These are phyloP conservation scores for Graphilbum ipis-grandicollis DNA, from an alignment of 2,329 filamentous ascomycete genomes.

Conservation along the genomic window DNA sequence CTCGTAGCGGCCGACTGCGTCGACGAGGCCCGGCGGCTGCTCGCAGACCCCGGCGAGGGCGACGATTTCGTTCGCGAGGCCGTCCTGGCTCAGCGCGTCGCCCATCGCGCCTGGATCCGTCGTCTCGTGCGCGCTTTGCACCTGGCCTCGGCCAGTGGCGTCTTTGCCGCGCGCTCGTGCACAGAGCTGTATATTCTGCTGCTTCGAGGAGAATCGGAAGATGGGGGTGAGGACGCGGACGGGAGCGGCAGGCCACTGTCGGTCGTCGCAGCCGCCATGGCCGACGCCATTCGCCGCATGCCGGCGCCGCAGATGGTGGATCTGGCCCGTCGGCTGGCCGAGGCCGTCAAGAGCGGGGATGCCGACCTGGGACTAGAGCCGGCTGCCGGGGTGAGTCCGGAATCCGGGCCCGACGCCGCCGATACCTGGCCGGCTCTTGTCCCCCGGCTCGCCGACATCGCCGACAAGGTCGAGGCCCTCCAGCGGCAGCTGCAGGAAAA, in stretches of 20 bases:
- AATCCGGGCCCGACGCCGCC: no score
- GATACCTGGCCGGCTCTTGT: constrained; percentile 10
- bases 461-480: constrained; percentile 29
- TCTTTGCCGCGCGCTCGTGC: constrained; percentile 18
- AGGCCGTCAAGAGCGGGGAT: constrained; percentile 18
- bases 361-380: constrained; percentile 19
- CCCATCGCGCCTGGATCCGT: constrained; percentile 15
- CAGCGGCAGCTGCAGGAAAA: constrained; percentile 24
- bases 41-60: constrained; percentile 20
- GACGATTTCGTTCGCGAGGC: background rate
- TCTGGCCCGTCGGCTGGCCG: constrained; percentile 25
- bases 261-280: constrained; percentile 25
- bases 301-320: constrained; percentile 29
- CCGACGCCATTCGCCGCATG: constrained; percentile 40
- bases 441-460: constrained; percentile 20
- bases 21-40: constrained; percentile 28
- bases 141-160: constrained; percentile 21
- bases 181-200: constrained; percentile 39
- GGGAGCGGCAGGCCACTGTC: constrained; percentile 14
- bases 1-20: constrained; percentile 23
- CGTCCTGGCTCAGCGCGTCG: constrained; percentile 25
- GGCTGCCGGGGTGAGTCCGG: constrained; percentile 11
- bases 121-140: constrained; percentile 31
- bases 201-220: constrained; percentile 14
- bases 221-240: constrained; percentile 10